These are phyloP conservation scores for Ramaria sp. DNA, from an alignment of 768 basidiomycete species.

Conservation along the genomic window DNA sequence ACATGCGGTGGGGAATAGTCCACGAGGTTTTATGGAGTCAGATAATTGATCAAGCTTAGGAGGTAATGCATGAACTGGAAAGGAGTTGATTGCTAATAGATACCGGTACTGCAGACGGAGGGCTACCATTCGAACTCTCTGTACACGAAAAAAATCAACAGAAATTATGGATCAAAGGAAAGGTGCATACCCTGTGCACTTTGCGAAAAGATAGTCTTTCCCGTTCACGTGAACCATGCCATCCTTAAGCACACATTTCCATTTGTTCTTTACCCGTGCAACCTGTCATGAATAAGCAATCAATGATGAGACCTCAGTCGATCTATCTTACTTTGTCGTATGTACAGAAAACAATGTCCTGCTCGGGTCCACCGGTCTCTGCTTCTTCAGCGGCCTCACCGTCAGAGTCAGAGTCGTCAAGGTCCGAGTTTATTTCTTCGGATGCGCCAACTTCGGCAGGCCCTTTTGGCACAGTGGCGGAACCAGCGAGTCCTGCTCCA, in stretches of 20 bases:
- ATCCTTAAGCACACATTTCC: slow-evolving; percentile 97
- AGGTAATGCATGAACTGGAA: not conserved
- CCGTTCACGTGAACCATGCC: slow-evolving; percentile 97
- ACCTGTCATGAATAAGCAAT: slow-evolving; percentile 42
- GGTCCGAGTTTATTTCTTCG: slow-evolving; percentile 92
- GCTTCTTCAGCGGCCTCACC: slow-evolving; percentile 77
- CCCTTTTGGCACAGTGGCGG: slow-evolving; percentile 35
- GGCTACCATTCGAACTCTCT: slow-evolving; percentile 38
- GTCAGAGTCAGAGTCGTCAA: slow-evolving; percentile 82
- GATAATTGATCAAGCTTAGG: not conserved
- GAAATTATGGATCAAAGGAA: not conserved
- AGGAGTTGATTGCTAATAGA: not conserved
- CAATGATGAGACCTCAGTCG: not conserved
- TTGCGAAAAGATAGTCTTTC: slow-evolving; percentile 93
- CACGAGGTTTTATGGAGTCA: not conserved
- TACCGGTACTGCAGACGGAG: not conserved
- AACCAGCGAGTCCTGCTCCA: slow-evolving; percentile 65
- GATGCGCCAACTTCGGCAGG: slow-evolving; percentile 36
- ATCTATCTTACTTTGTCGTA: slow-evolving; percentile 77
- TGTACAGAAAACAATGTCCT: slow-evolving; percentile 96
- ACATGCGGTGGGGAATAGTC: not conserved
- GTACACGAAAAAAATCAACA: not conserved
- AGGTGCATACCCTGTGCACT: slow-evolving; percentile 74
- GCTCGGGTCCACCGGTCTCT: slow-evolving; percentile 61
- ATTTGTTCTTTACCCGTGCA: slow-evolving; percentile 98